A percentile compares a stretch with the other conserved stretches of the same genome.
Conservation (phyloP, 768 basidiomycete species). For the Mycena metata region DNA sequence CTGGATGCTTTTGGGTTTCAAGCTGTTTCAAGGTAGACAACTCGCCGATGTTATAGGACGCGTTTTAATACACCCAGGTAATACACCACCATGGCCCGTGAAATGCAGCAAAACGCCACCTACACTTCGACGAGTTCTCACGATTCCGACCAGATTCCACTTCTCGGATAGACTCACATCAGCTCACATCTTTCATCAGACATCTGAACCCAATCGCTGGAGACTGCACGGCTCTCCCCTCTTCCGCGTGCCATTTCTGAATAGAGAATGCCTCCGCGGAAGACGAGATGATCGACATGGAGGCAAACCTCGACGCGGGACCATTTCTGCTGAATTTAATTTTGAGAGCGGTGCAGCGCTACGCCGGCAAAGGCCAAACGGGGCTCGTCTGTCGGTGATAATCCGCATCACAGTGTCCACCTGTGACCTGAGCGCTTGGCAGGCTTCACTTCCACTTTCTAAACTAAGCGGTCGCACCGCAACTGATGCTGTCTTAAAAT, state of each 20-base stretch:
- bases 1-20: conserved; percentile 1
- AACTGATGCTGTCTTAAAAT: conserved; percentile 23
- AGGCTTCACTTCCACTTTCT: background rate
- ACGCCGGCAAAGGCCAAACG: background rate
- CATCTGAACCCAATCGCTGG: no score
- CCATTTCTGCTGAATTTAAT: conserved; percentile 1
- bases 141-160: background rate
- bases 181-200: conserved; percentile 14
- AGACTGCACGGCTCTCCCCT: no score
- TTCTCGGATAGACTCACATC: background rate
- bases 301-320: background rate
- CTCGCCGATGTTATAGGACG: conserved; percentile 22
- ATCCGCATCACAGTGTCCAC: conserved; percentile 17
- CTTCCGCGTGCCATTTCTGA: no score
- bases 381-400: conserved; percentile 2
- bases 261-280: no score
- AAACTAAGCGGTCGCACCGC: background rate
- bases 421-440: conserved; percentile 18
- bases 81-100: no score
- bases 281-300: no score
- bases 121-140: no score
- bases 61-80: no score
- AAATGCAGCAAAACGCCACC: no score
- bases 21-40: background rate
- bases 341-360: background rate